phyloP scores from a whole-genome alignment of 2,329 filamentous ascomycete genomes.

The Pleomassaria siparia region DNA sequence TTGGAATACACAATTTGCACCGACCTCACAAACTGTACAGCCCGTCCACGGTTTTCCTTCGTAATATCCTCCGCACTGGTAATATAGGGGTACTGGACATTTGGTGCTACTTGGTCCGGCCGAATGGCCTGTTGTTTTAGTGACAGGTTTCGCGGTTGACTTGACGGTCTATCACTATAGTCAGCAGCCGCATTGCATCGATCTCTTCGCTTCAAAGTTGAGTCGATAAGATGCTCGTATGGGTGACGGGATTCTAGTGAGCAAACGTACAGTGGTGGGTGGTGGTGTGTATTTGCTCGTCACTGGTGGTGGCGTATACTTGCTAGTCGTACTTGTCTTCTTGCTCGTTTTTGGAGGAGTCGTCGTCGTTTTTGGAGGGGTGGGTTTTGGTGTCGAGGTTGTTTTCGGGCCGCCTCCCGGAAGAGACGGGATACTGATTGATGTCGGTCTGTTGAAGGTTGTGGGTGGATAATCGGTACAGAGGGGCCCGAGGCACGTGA shows the following conservation, averaged over 20 bases:
- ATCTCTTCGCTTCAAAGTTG: not conserved
- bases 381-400: conserved; percentile 8
- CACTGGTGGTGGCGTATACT: conserved; percentile 8
- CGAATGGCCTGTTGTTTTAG: conserved; percentile 17
- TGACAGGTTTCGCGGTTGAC: conserved; percentile 9
- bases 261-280: not conserved
- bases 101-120: conserved; percentile 30
- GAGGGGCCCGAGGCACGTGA: conserved; percentile 27
- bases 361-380: not conserved
- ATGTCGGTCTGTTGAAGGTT: conserved; percentile 11
- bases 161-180: conserved; percentile 11
- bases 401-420: conserved; percentile 4
- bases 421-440: not conserved
- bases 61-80: conserved; percentile 32
- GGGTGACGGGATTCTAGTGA: not conserved
- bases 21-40: conserved; percentile 29
- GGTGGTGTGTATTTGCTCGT: conserved; percentile 12
- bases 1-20: conserved; percentile 27
- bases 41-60: conserved; percentile 29
- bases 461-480: conserved; percentile 19
- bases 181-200: not conserved
- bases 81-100: conserved; percentile 35
- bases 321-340: conserved; percentile 11
- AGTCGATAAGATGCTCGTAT: not conserved
- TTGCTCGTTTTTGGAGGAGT: conserved; percentile 1